Evolutionary conservation across 2,329 filamentous ascomycete species (phyloP), one percentile per base, ranked within the genome.

Genomic region (Penicillium verrucosum): DNA sequence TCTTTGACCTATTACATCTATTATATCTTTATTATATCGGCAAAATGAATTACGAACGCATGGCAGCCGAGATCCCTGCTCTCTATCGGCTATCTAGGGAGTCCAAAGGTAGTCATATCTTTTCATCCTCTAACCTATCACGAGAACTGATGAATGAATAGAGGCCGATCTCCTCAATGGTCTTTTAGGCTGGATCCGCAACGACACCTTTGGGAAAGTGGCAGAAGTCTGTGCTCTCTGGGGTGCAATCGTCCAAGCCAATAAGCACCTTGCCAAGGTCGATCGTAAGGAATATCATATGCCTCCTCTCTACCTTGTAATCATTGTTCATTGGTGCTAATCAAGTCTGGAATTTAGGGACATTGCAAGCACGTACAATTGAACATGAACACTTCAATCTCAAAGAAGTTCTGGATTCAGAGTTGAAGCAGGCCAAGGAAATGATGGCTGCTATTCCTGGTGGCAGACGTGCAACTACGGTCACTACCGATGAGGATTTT

Each of bases 41-140:
- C 14, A 51, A 46, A 52, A 56, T 56, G 54, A 56, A 56, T 16
- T 56, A 56, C 9, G 41, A 52, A 4, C 54, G 54, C 12, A 40
- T 52, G 34, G 18, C 43, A 41, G 42, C 49, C 11, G 34, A 52
- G 2, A 41, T 56, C 1, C 54, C 54, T 4, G 16, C 25, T 25
- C 25, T 37, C 21, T 56, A 45, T n/a, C 42, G 38, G 23, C 16
- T 52, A 21, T 41, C 48, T 2, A 38, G 27, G 14, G 38, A 52
- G 21, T 18, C 25, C 34, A 56, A 36, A 38, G 34, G 46, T 43
- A 41, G 10, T 21, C 11, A 43, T 18, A 1, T 4, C 14, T 12
- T 30, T n/a, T 4, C 3, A 25, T 4, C 23, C n/a, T 30, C 36
- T 18, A 41, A 11, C 3, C 43, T 8, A 23, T 11, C 12, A 23